Conservation (phyloP, 2,329 filamentous ascomycete species). For the Penicillium sp. region DNA sequence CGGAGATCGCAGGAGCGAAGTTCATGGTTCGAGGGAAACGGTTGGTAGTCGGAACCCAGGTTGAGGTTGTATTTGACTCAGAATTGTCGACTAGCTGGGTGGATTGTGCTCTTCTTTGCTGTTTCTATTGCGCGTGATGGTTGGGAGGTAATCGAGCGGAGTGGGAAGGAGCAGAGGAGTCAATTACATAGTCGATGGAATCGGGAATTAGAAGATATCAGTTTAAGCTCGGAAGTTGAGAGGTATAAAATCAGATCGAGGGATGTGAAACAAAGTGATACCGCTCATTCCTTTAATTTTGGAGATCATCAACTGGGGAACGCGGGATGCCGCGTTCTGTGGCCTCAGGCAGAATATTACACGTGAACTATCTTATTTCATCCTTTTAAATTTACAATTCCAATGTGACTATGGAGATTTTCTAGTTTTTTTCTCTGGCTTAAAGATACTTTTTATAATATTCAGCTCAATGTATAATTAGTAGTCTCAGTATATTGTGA, state of each 20-base stretch:
- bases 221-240: neutral
- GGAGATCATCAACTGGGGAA: neutral
- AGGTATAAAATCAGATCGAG: neutral
- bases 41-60: neutral
- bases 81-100: neutral
- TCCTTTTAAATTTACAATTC: neutral
- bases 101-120: neutral
- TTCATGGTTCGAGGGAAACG: neutral
- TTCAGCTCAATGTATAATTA: neutral
- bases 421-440: neutral
- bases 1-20: neutral
- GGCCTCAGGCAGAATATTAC: constrained; percentile 1
- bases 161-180: neutral
- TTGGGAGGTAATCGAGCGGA: neutral
- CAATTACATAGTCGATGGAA: neutral
- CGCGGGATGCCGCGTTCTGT: neutral
- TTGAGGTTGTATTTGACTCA: neutral
- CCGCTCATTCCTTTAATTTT: neutral
- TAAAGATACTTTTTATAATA: too few relatives aligned
- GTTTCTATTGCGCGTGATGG: neutral
- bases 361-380: neutral
- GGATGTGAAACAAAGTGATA: neutral
- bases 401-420: too few relatives aligned
- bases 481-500: neutral
- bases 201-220: neutral